Percentiles rank a stretch among this genome's conserved stretches.
Conservation (phyloP, 2,329 filamentous ascomycete genomes). For the Monosporascus sp. region DNA sequence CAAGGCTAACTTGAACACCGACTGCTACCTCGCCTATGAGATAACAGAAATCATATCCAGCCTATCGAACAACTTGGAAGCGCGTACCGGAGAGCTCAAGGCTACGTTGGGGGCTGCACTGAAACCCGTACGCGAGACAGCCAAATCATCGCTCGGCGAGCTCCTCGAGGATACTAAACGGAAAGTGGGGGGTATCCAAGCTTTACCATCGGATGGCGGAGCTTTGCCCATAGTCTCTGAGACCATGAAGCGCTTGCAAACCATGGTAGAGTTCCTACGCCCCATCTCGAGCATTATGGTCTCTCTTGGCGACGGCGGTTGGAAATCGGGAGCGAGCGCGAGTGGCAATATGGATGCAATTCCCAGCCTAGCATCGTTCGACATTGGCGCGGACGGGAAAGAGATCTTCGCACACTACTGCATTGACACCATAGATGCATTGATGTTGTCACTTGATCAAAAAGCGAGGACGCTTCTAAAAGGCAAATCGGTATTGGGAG, state of each 20-base stretch:
- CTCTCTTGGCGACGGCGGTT: slow-evolving; percentile 88
- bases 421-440: slow-evolving; percentile 76
- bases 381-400: slow-evolving; percentile 81
- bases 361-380: slow-evolving; percentile 71
- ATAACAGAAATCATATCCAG: slow-evolving; percentile 84
- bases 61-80: slow-evolving; percentile 73
- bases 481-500: slow-evolving; percentile 72
- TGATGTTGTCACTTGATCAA: slow-evolving; percentile 69
- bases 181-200: slow-evolving; percentile 58
- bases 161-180: slow-evolving; percentile 78
- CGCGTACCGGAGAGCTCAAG: slow-evolving; percentile 81
- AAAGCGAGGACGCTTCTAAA: slow-evolving; percentile 71
- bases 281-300: slow-evolving; percentile 87
- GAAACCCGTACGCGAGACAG: slow-evolving; percentile 86
- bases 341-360: slow-evolving; percentile 56
- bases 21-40: slow-evolving; percentile 94
- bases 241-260: slow-evolving; percentile 79
- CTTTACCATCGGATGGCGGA: slow-evolving; percentile 72
- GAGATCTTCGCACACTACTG: slow-evolving; percentile 89
- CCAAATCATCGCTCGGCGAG: slow-evolving; percentile 77
- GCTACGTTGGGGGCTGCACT: slow-evolving; percentile 75
- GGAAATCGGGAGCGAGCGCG: slow-evolving; percentile 54
- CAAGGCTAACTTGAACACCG: slow-evolving; percentile 76
- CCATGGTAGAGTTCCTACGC: slow-evolving; percentile 79
- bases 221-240: slow-evolving; percentile 74